Percentiles rank a stretch among this genome's conserved stretches.
phyloP scores from a whole-genome alignment of 495 filamentous ascomycete genomes.

The Pyrenopolyporus hunteri region DNA sequence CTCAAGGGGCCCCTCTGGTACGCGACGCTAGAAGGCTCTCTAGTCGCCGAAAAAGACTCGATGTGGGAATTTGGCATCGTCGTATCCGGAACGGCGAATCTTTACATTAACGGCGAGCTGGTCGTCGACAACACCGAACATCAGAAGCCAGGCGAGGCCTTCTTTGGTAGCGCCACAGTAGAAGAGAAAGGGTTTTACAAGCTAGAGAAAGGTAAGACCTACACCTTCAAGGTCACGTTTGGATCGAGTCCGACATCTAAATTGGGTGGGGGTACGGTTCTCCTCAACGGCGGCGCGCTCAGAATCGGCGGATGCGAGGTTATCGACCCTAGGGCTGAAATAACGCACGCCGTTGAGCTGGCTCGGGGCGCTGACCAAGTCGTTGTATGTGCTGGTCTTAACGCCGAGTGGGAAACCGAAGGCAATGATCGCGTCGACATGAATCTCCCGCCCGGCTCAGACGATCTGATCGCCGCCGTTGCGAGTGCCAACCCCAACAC shows the following conservation, averaged over 20 bases:
- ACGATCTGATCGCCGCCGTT: constrained; percentile 64
- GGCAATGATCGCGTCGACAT: constrained; percentile 71
- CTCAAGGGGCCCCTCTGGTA: constrained; percentile 63
- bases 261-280: constrained; percentile 57
- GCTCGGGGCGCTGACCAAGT: constrained; percentile 71
- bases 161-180: constrained; percentile 66
- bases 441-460: constrained; percentile 65
- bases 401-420: constrained; percentile 76
- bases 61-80: constrained; percentile 66
- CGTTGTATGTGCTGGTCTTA: constrained; percentile 72
- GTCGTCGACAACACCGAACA: constrained; percentile 71
- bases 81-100: constrained; percentile 68
- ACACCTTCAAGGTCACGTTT: constrained; percentile 67
- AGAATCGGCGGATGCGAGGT: constrained; percentile 67
- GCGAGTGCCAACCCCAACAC: constrained; percentile 66
- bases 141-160: constrained; percentile 64
- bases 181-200: constrained; percentile 64
- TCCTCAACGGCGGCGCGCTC: constrained; percentile 68
- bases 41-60: constrained; percentile 60
- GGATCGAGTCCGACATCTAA: constrained; percentile 68
- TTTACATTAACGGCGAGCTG: constrained; percentile 68
- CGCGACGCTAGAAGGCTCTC: constrained; percentile 64
- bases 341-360: constrained; percentile 65
- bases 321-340: constrained; percentile 62
- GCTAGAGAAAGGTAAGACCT: constrained; percentile 64